Evolutionary conservation across 306 rosid genomes (phyloP).

Genomic region (Abrus pulchellus): DNA sequence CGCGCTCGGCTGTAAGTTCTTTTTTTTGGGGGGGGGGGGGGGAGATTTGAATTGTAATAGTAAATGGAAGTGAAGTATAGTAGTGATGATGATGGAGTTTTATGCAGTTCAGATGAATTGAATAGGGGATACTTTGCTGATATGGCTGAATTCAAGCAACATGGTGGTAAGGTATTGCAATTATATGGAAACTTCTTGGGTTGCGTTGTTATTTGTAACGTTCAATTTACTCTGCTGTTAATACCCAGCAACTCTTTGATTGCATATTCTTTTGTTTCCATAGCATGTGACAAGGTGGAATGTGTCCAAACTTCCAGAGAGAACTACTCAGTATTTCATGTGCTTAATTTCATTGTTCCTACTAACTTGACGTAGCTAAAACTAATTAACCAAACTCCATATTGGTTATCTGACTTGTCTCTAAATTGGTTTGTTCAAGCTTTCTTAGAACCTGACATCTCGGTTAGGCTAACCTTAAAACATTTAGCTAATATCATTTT

Average conservation of each 20-base stretch:
- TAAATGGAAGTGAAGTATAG: background rate
- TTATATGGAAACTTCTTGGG: background rate
- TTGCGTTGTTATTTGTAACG: background rate
- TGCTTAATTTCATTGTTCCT: constrained; percentile 5
- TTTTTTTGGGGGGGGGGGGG: background rate
- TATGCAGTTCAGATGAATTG: constrained; percentile 91
- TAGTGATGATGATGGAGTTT: constrained; percentile 47
- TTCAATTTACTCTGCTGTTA: background rate
- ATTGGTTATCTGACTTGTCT: constrained; percentile 1
- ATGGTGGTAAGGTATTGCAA: constrained; percentile 85
- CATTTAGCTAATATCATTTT: constrained; percentile 16
- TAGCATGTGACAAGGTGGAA: constrained; percentile 16
- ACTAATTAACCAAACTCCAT: constrained; percentile 7
- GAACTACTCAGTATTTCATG: background rate
- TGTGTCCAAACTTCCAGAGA: constrained; percentile 15
- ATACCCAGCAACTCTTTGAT: background rate
- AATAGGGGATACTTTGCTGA: constrained; percentile 89
- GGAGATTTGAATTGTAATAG: no score
- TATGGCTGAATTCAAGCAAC: constrained; percentile 71
- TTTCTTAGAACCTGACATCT: constrained; percentile 37
- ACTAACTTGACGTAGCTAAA: constrained; percentile 11
- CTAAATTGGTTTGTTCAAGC: constrained; percentile 6
- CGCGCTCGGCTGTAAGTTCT: constrained; percentile 89
- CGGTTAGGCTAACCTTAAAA: constrained; percentile 15
- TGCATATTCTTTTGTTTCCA: constrained; percentile 5